Conservation (phyloP, 1,284 basidiomycete species). For the Cryptococcus hybrid region DNA sequence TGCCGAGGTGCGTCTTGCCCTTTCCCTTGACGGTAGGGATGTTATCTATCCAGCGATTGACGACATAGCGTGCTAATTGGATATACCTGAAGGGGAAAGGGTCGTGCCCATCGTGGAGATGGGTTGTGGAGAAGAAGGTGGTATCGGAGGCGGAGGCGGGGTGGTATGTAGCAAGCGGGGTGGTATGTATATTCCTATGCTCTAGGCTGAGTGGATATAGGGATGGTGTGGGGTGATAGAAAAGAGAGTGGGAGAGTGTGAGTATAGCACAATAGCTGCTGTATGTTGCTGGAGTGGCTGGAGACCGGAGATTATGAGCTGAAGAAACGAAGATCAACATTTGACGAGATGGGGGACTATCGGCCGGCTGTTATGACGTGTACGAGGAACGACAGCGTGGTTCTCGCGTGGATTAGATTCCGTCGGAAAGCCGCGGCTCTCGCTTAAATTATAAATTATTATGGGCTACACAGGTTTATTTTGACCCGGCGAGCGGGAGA, state of each 20-base stretch:
- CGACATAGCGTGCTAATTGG: conserved; percentile 38
- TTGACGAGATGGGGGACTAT: background rate
- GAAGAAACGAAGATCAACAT: background rate
- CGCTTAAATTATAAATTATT: too few species aligned
- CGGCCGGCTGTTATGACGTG: too few species aligned
- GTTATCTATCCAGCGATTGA: conserved; percentile 39
- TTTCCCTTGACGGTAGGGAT: conserved; percentile 20
- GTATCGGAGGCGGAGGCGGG: background rate
- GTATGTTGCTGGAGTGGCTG: background rate
- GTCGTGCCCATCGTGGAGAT: conserved; percentile 27
- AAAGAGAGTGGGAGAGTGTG: too few species aligned
- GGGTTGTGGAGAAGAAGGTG: background rate
- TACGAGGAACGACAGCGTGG: too few species aligned
- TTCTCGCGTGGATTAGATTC: background rate
- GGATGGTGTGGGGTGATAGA: too few species aligned
- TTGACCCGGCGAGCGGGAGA: too few species aligned
- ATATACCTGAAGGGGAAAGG: conserved; percentile 45
- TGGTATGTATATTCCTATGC: background rate
- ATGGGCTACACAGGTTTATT: too few species aligned
- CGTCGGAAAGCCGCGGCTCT: background rate
- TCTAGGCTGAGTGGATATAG: too few species aligned
- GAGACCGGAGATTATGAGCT: background rate
- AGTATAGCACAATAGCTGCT: too few species aligned
- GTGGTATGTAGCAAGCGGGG: background rate
- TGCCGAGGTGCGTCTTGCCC: conserved; percentile 17